Evolutionary conservation across 768 basidiomycete genomes (phyloP).

Genomic region (Suillus subalutaceus): DNA sequence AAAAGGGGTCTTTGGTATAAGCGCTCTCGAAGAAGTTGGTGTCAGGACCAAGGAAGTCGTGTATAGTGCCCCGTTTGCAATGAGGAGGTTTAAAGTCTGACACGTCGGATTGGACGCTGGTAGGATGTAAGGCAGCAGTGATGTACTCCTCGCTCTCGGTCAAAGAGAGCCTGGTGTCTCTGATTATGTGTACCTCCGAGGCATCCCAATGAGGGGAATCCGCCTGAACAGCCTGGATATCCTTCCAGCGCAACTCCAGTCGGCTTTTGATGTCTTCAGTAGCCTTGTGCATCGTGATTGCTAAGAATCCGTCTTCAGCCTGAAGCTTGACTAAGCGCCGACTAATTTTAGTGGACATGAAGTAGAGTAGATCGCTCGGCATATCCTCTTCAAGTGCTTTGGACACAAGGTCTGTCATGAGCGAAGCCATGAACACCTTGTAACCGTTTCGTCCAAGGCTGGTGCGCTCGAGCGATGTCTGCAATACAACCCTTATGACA

Average conservation of each 20-base stretch:
- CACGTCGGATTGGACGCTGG: too few relatives aligned
- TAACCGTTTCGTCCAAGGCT: conserved; percentile 31
- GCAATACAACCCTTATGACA: conserved; percentile 46
- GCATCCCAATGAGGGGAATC: conserved; percentile 25
- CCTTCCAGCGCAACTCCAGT: conserved; percentile 39
- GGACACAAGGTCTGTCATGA: conserved; percentile 33
- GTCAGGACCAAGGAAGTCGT: too few relatives aligned
- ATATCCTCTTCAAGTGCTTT: conserved; percentile 18
- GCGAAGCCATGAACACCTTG: conserved; percentile 50
- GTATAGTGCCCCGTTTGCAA: too few relatives aligned
- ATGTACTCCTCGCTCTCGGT: too few relatives aligned
- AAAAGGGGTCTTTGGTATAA: too few relatives aligned
- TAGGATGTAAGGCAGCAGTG: too few relatives aligned
- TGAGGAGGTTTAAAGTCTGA: too few relatives aligned
- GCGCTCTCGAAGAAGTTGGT: too few relatives aligned
- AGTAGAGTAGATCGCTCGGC: conserved; percentile 31
- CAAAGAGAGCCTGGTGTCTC: too few relatives aligned
- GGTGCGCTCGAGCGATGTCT: conserved; percentile 29
- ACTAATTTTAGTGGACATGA: conserved; percentile 30
- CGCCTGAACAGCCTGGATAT: conserved; percentile 29
- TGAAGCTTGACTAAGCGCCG: conserved; percentile 31
- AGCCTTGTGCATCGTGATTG: conserved; percentile 34
- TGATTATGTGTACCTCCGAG: conserved; percentile 30
- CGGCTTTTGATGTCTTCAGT: conserved; percentile 20
- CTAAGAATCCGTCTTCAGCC: conserved; percentile 20